A percentile compares a stretch with the other conserved stretches of the same genome.
Conservation (phyloP, 768 basidiomycete genomes). For the Pulveroboletus sp. region DNA sequence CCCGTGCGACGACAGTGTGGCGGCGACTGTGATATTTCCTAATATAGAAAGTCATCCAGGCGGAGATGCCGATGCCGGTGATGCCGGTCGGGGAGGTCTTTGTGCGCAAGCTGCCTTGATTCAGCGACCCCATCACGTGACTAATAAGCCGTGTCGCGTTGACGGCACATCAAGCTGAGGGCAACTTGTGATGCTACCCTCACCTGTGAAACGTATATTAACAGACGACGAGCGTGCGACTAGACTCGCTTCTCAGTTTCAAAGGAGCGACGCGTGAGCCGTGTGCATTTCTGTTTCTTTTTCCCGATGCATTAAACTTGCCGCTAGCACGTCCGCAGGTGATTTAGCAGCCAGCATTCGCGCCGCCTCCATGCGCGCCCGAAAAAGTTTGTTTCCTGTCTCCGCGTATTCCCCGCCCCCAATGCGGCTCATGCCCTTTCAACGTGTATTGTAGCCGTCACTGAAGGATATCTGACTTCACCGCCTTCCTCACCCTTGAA, state of each 20-base stretch:
- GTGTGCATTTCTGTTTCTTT: slow-evolving; percentile 9
- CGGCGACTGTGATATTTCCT: slow-evolving; percentile 12
- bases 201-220: slow-evolving; percentile 33
- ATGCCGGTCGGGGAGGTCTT: slow-evolving; percentile 4
- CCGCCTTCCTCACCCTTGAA: slow-evolving; percentile 31
- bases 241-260: slow-evolving; percentile 19
- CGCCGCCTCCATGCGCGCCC: slow-evolving; percentile 51
- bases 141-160: not conserved
- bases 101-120: not conserved
- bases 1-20: slow-evolving; percentile 14
- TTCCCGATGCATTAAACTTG: slow-evolving; percentile 8
- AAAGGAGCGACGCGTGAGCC: slow-evolving; percentile 24
- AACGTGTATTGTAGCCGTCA: slow-evolving; percentile 43
- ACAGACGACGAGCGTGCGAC: slow-evolving; percentile 30
- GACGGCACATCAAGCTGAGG: not conserved
- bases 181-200: not conserved
- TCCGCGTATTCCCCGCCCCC: slow-evolving; percentile 15
- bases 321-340: slow-evolving; percentile 35
- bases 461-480: slow-evolving; percentile 55
- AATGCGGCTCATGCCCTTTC: slow-evolving; percentile 28
- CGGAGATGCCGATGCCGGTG: slow-evolving; percentile 10
- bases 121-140: slow-evolving; percentile 5
- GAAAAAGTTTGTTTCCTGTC: slow-evolving; percentile 48
- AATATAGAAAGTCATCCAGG: slow-evolving; percentile 2
- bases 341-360: slow-evolving; percentile 54